Base-by-base conservation (phyloP, 345 rosid species). In the Ailanthus altissimus region DNA sequence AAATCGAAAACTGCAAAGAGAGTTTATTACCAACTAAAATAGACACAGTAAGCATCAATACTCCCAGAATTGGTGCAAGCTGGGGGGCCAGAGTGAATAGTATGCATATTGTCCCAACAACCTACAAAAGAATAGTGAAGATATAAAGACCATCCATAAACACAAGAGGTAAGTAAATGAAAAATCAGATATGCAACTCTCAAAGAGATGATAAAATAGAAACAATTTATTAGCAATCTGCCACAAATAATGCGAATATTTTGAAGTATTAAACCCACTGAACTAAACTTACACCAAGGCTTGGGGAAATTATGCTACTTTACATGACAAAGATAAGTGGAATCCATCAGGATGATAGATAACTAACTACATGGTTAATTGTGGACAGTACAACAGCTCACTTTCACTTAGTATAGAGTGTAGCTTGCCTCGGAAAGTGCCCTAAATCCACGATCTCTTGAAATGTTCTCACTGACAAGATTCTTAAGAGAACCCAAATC, bases 341-440 rank as follows among this genome's bases (percentile, higher is more conserved):
- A 65, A 18, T 75, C 53, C 46, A 78, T 67, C 46, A 54, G 20
- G 73, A 75, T 45, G 42, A 16, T 77, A 68, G 51, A 78, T 36
- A 70, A 58, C 62, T 8, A 78, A 67, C 73, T 68, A 77, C 73
- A 79, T 64, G 71, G 78, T 81, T 79, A 65, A 68, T 46, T 82
- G 69, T 78, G 43, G 59, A 86, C 72, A 73, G 78, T 79, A 81
- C 79, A 86, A 72, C 3, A 88, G 90, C 90, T 88, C 92, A 89
- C 88, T 78, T 90, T 85, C 86, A 73, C 72, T 74, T 72, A 83
- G 78, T 72, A 89, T 85, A 88, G 88, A 90, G 85, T 88, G 85
- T 88, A 78, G 86, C 97, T 90, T 95, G 94, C 99, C 99, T 95
- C 97, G 42, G 98, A 92, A 90, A 93, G 86, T 50, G 99, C 99